phyloP scores from a whole-genome alignment of 148 eudicot species.

The Chenopodium suecicum region DNA sequence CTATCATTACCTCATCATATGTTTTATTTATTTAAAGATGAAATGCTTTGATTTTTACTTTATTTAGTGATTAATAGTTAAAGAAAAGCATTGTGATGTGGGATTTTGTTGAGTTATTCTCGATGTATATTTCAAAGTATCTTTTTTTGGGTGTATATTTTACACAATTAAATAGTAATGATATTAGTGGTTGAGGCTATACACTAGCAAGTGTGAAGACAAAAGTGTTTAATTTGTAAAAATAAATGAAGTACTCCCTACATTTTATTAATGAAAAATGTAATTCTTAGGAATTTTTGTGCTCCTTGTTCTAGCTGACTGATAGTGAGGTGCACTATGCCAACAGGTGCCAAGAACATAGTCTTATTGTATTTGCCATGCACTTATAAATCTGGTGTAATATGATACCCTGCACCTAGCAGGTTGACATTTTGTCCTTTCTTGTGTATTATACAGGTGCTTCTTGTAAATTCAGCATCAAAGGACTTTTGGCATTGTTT shows the following conservation, averaged over 20 bases:
- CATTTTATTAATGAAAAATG: neutral
- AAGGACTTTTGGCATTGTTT: slow-evolving; percentile 4
- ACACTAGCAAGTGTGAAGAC: no score
- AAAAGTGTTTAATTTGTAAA: no score
- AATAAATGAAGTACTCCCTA: no score
- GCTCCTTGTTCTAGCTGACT: neutral
- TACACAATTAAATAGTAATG: no score
- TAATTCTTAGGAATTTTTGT: neutral
- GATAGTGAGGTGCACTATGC: neutral
- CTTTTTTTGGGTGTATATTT: no score
- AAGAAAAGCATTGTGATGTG: no score
- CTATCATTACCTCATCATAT: neutral
- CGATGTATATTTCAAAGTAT: no score
- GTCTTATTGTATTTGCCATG: neutral
- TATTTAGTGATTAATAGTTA: no score
- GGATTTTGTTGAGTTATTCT: no score
- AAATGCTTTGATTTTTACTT: no score
- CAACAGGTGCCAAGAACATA: neutral
- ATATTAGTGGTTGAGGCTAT: no score
- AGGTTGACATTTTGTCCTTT: neutral
- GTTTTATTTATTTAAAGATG: neutral
- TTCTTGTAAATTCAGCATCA: neutral
- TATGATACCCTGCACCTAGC: neutral
- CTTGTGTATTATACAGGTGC: neutral
- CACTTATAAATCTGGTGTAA: neutral